Evolutionary conservation across 2,329 filamentous ascomycete genomes (phyloP), one percentile per base, ranked within the genome.

Genomic region (Pseudocercospora pini-densiflorae): DNA sequence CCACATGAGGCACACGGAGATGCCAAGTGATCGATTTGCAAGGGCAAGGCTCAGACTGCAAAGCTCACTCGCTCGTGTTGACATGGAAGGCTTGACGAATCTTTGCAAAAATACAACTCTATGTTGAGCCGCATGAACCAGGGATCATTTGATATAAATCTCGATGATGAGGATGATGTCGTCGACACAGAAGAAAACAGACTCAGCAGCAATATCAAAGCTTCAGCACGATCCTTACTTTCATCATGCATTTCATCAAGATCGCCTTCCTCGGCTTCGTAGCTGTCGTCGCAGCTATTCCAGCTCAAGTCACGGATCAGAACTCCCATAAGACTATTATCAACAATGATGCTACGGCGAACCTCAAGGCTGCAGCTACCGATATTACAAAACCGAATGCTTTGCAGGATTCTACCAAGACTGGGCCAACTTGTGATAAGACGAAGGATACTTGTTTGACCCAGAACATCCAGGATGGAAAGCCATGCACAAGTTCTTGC

Each of bases 41-140:
- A 27, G 24, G 24, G 24, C 24, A 27, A 27, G 24, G 24, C 24
- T 27, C 24, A 27, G 24, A 27, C 24, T 27, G 24, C 24, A 27
- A 27, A 21, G 47, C 21, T 21, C 47, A 21, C 10, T 24, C 23
- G 47, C 21, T 51, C 47, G 47, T 19, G 21, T 21, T 51, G n/a
- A 16, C 47, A n/a, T 21, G 47, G 47, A 9, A 51, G 10, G 47
- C 47, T 21, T 19, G 47, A 51, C 47, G 47, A 24, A 51, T 8
- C n/a, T 51, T 24, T 24, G n/a, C 47, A 51, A 51, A 51, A 51
- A 21, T 51, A 24, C 23, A 51, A 51, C 47, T 51, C 47, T 51
- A 51, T 51, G n/a, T 51, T 51, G n/a, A 51, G 47, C 47, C 47
- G n/a, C 47, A 12, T 19, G 47, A 23, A 24, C 21, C 24, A 12